phyloP scores from a whole-genome alignment of 495 filamentous ascomycete genomes.

The Polyplosphaeria fusca region DNA sequence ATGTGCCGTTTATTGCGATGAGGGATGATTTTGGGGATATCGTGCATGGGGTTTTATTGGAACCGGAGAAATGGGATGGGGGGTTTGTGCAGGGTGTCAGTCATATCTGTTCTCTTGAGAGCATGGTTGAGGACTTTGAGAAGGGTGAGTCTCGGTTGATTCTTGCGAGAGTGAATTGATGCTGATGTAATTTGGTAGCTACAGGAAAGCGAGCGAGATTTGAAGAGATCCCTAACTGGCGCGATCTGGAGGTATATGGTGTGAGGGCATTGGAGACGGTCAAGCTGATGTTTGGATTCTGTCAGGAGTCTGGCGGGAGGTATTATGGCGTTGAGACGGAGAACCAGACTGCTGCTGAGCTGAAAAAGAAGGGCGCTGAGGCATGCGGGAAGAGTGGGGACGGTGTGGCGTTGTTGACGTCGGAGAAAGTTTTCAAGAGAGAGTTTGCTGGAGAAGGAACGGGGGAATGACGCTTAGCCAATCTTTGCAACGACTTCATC shows the following conservation, averaged over 20 bases:
- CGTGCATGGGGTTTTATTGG: constrained; percentile 40
- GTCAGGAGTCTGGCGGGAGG: constrained; percentile 11
- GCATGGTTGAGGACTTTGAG: constrained; percentile 2
- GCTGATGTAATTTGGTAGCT: background rate
- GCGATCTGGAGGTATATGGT: constrained; percentile 12
- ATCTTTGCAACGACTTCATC: no score
- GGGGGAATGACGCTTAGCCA: no score
- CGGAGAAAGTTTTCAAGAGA: constrained; percentile 16
- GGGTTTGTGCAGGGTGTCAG: constrained; percentile 24
- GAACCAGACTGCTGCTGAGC: background rate
- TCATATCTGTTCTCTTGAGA: constrained; percentile 2
- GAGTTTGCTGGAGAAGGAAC: constrained; percentile 15
- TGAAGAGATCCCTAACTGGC: constrained; percentile 11
- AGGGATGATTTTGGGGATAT: constrained; percentile 41
- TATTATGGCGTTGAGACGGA: constrained; percentile 23
- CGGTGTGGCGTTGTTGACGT: constrained; percentile 10
- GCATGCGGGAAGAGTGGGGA: constrained; percentile 13
- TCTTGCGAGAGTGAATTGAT: no score
- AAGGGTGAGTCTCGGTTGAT: constrained; percentile 14
- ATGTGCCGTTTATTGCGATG: constrained; percentile 38
- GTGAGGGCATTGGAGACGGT: constrained; percentile 11
- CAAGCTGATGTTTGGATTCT: constrained; percentile 17
- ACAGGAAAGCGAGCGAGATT: constrained; percentile 16
- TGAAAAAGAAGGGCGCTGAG: constrained; percentile 17
- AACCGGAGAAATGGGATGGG: constrained; percentile 30